Evolutionary conservation across 2,329 filamentous ascomycete species (phyloP), one percentile per base, ranked within the genome.

Genomic region (Whalleya microplaca): DNA sequence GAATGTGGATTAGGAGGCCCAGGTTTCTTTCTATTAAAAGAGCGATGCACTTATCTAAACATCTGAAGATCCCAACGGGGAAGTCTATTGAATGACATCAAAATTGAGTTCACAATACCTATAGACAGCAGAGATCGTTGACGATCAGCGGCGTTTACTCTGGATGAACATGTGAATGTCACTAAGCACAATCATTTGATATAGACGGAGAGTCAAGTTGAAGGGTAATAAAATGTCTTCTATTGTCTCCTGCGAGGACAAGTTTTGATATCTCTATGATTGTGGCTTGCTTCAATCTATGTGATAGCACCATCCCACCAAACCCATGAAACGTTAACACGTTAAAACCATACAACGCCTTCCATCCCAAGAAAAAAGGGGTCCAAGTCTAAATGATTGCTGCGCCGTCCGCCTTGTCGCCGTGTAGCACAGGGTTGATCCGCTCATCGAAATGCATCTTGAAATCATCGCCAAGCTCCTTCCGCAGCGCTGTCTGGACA

Each of bases 381-480:
- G 55, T 42, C 48, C 9, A 12, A 12, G 9, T 37, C 14, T 37
- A 37, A 37, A 70, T 51, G 48, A 72, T 57, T n/a, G 65, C 80
- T 45, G 84, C 84, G 32, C 81, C 83, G 58, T 77, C 73, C 51
- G 76, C 77, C 53, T 65, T 62, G 55, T 79, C 74, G 23, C 78
- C 79, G 66, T 83, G 79, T 16, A 82, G 78, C 42, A 89, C 80
- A 37, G 88, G 88, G 78, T 91, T 91, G 64, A 91, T 83, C 65
- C 81, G 80, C 72, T 88, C 86, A 67, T 88, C 84, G 75, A 89
- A 92, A 75, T 84, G 81, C 73, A 90, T 86, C 78, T 85, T 83
- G 78, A 92, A 92, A 64, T 91, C 87, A 42, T 85, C 69, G n/a
- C 89, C 88, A 6, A 92, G 75, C 76, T 92, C 80, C 76, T 89